Base-by-base conservation (phyloP, 2,329 filamentous ascomycete species). In the Aureobasidium sp. region DNA sequence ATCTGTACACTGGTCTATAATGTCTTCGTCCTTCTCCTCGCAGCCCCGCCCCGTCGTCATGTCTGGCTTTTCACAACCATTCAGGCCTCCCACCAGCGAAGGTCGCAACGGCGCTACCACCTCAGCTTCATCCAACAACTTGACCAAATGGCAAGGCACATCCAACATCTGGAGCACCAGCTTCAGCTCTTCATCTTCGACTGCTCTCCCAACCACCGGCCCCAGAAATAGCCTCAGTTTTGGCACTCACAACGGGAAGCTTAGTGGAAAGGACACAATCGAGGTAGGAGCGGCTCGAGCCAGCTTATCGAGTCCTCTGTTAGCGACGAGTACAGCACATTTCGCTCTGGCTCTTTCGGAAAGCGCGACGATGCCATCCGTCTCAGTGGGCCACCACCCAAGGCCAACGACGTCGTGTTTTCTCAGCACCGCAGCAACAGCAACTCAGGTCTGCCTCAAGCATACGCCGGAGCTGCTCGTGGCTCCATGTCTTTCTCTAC, bases 291-390 rank as follows among this genome's bases (percentile, higher is more conserved):
- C 3, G 88, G 88, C 53, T 90, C 88, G 6, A 81, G 85, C 64
- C 88, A 87, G 62, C 78, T 91, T 42, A 80, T 89, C 63, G 80
- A 84, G 48, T 83, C 85, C 45, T 89, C 88, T 10, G 86, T 90
- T 68, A 82, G 83, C 21, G 86, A 89, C 66, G 77, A 80, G 50
- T 89, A 86, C 85, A 74, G 73, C 57, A 75, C 74, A 54, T 77
- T 77, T 49, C 75, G 78, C 57, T 79, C 76, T 10, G 21, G 14
- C 25, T 21, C 39, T 39, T 54, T 61, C 50, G 65, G 76, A 79
- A 41, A 81, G 82, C 16, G 53, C 57, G 30, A 66, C 64, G 65
- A 59, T 63, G 59, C 58, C 41, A 59, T 51, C 21, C 63, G 14
- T 45, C 68, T 27, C 49, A 51, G 14, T 64, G 71, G 16, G 68